Percentiles rank a stretch among this genome's conserved stretches.
These are phyloP conservation scores for Hyphodiscus sp. DNA, from an alignment of 2,329 filamentous ascomycete genomes.

Conservation along the genomic window DNA sequence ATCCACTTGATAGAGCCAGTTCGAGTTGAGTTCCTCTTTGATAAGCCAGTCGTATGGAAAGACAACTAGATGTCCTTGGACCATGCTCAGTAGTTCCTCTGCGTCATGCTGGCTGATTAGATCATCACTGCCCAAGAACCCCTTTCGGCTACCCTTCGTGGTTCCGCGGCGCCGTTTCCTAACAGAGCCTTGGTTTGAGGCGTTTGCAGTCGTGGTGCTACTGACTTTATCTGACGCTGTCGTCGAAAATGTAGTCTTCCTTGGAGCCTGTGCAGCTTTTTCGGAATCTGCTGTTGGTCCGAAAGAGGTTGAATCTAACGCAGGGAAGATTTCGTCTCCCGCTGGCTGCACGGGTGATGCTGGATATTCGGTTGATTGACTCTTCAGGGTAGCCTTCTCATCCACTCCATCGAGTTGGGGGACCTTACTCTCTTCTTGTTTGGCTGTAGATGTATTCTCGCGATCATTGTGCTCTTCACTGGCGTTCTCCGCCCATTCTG, in stretches of 20 bases:
- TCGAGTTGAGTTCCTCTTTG: slow-evolving; percentile 84
- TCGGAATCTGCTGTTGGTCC: slow-evolving; percentile 19
- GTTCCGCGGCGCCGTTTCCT: slow-evolving; percentile 61
- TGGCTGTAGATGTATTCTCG: slow-evolving; percentile 8
- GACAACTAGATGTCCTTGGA: slow-evolving; percentile 82
- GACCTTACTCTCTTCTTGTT: slow-evolving; percentile 12
- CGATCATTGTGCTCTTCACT: slow-evolving; percentile 17
- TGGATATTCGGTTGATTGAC: slow-evolving; percentile 29
- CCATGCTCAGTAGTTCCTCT: slow-evolving; percentile 71
- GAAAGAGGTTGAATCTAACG: slow-evolving; percentile 33
- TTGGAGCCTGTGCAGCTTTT: slow-evolving; percentile 33
- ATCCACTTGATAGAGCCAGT: slow-evolving; percentile 96
- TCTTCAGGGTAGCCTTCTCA: slow-evolving; percentile 18
- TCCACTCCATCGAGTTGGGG: slow-evolving; percentile 19
- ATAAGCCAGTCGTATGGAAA: slow-evolving; percentile 97
- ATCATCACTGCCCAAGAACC: slow-evolving; percentile 63
- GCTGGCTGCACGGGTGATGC: slow-evolving; percentile 36
- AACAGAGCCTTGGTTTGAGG: slow-evolving; percentile 37
- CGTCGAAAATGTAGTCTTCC: slow-evolving; percentile 47
- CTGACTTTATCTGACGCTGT: slow-evolving; percentile 12
- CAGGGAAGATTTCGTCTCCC: slow-evolving; percentile 42
- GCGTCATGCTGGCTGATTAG: slow-evolving; percentile 69
- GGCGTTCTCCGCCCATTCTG: slow-evolving; percentile 24
- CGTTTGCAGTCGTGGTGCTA: slow-evolving; percentile 8
- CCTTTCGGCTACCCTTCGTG: slow-evolving; percentile 56